Evolutionary conservation across 2,329 filamentous ascomycete genomes (phyloP).

Genomic region (Coleophoma crateriformis): DNA sequence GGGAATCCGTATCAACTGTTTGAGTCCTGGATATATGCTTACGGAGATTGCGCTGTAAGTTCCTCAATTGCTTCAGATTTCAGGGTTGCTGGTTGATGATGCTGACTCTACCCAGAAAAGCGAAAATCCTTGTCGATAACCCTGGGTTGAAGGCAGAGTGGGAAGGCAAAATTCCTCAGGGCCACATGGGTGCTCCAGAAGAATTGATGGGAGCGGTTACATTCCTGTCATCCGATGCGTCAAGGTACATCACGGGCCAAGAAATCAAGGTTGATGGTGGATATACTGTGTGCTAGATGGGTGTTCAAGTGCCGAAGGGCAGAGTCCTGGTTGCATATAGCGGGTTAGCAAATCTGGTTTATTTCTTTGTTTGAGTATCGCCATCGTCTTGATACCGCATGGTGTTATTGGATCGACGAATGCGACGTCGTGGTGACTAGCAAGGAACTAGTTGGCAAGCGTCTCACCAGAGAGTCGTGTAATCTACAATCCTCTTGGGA

Average conservation of each 20-base stretch:
- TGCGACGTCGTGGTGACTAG: too few relatives aligned
- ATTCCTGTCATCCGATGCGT: slow-evolving; percentile 49
- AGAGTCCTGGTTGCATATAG: too few relatives aligned
- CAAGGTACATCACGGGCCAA: slow-evolving; percentile 49
- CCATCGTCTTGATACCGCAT: too few relatives aligned
- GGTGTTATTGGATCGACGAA: too few relatives aligned
- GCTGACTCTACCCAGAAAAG: slow-evolving; percentile 50
- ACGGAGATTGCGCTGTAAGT: slow-evolving; percentile 66
- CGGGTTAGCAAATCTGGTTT: too few relatives aligned
- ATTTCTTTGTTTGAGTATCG: too few relatives aligned
- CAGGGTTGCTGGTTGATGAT: slow-evolving; percentile 5
- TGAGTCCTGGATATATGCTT: slow-evolving; percentile 90
- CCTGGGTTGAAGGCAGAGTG: slow-evolving; percentile 82
- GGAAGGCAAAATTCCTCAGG: slow-evolving; percentile 82
- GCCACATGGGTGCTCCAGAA: slow-evolving; percentile 83
- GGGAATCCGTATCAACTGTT: slow-evolving; percentile 86
- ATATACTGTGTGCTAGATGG: not conserved
- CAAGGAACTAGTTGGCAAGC: too few relatives aligned
- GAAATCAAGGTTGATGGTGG: not conserved
- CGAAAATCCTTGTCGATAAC: slow-evolving; percentile 88
- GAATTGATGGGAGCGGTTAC: slow-evolving; percentile 88
- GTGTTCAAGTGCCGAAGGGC: not conserved
- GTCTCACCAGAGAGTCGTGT: too few relatives aligned
- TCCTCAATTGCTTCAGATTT: too few relatives aligned
- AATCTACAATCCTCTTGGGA: too few relatives aligned